Base-by-base conservation (phyloP, 2,329 filamentous ascomycete species). In the Ceratocystiopsis sp. region DNA sequence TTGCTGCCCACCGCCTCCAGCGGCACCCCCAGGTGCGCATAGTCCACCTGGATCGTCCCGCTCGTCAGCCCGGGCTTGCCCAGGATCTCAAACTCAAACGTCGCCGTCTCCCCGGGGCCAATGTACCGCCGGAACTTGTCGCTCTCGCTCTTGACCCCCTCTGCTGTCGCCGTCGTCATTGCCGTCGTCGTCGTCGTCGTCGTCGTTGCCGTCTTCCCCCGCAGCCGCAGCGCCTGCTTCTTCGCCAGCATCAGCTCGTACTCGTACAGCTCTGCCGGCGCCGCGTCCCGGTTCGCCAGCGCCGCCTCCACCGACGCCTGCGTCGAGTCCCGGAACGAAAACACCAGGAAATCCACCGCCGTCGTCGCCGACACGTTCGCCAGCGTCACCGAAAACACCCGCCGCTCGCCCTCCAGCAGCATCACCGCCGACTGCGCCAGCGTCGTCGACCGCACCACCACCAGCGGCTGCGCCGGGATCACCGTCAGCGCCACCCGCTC, bases 301-400 rank as follows among this genome's bases (percentile, higher is more conserved):
- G 84, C 83, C 34, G 76, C 67, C 53, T 89, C 83, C 15, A 94
- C 66, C 10, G 83, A 77, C 8, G 70, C 72, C 48, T 85, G 84
- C 0, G 85, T 87, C 1, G 86, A 93, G 61, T 95, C 86, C 51
- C 86, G 79, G 57, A 93, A 93, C 0, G 84, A 87, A 46, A 95
- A 85, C 21, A 91, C 69, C 34, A 95, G 64, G 44, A 96, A 79
- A 55, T 94, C 84, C 1, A 84, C 84, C 1, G 84, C 68, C 2
- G 80, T 86, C 1, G 68, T 64, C 8, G 56, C 51, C 1, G 85
- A 91, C 10, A 75, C 66, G 50, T 98, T 98, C 50, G 81, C 73
- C 14, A 96, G 63, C 0, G 81, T 87, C 15, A 95, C 70, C 0
- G 74, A 79, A 55, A 96, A 93, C 1, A 67, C 66, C 51, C 78